phyloP scores from a whole-genome alignment of 768 basidiomycete genomes.

The Suillus fuscotomentosus region DNA sequence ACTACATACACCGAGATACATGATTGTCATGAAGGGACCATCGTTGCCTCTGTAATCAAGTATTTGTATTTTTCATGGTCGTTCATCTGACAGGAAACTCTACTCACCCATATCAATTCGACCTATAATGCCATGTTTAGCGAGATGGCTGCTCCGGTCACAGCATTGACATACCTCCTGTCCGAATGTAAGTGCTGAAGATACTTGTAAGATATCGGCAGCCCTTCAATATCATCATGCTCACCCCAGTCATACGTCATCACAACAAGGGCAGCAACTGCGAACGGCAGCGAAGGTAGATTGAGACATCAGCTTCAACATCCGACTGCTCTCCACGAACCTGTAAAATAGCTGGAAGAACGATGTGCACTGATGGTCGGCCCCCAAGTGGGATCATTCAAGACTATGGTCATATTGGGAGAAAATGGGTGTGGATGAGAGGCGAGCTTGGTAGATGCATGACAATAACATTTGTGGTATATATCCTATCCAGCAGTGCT shows the following conservation, averaged over 20 bases:
- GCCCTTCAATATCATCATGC: background rate
- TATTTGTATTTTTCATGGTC: too few relatives aligned
- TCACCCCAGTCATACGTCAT: background rate
- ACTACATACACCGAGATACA: too few relatives aligned
- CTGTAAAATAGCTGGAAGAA: background rate
- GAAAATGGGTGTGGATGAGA: background rate
- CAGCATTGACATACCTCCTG: background rate
- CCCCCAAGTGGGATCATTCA: background rate
- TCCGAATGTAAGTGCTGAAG: background rate
- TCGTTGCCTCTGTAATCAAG: too few relatives aligned
- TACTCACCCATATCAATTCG: too few relatives aligned
- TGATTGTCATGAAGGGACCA: too few relatives aligned
- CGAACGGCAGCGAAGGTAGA: background rate
- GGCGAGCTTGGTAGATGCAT: background rate
- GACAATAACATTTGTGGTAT: too few relatives aligned
- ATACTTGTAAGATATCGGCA: background rate
- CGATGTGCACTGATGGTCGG: rapidly evolving
- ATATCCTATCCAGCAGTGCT: too few relatives aligned
- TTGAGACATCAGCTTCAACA: too few relatives aligned
- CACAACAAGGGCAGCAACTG: background rate
- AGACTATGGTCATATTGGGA: background rate
- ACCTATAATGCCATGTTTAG: background rate
- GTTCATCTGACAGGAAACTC: too few relatives aligned
- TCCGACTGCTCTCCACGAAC: background rate
- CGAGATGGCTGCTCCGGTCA: background rate